Percentiles rank a stretch among this genome's conserved stretches.
Evolutionary conservation across 495 filamentous ascomycete genomes (phyloP).

Genomic region (Viridothelium virens): DNA sequence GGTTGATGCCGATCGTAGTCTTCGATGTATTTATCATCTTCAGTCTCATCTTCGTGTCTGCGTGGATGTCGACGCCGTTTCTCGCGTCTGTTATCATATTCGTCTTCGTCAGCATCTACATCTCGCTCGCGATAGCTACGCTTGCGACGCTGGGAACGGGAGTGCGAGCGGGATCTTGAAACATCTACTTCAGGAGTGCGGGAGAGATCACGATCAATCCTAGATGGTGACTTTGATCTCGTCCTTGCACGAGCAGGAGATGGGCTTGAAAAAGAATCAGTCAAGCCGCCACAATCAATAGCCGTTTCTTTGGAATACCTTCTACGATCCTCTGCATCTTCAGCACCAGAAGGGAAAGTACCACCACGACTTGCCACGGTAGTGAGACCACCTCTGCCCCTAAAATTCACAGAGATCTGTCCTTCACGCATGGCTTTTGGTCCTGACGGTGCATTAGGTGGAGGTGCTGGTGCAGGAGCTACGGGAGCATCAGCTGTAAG

Average conservation of each 20-base stretch:
- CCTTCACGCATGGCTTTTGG: conserved; percentile 91
- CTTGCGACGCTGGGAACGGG: conserved; percentile 15
- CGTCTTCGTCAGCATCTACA: conserved; percentile 40
- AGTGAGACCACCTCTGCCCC: conserved; percentile 33
- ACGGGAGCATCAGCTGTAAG: conserved; percentile 5
- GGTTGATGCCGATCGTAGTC: conserved; percentile 18
- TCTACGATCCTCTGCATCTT: neutral
- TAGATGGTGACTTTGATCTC: neutral
- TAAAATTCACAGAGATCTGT: conserved; percentile 63
- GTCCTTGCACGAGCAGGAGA: conserved; percentile 9
- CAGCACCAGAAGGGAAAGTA: neutral
- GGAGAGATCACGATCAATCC: neutral
- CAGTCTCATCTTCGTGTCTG: conserved; percentile 41
- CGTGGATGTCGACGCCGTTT: conserved; percentile 40
- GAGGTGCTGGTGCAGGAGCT: conserved; percentile 20
- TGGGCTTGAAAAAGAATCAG: neutral
- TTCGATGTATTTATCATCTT: conserved; percentile 11
- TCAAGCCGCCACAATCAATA: neutral
- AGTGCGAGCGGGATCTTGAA: conserved; percentile 15
- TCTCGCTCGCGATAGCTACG: conserved; percentile 19
- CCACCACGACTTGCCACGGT: conserved; percentile 15
- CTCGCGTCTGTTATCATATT: conserved; percentile 44
- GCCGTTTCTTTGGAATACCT: neutral
- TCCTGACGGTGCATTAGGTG: conserved; percentile 63
- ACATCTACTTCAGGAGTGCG: conserved; percentile 12